Evolutionary conservation across 257 asterid genomes (phyloP).

Genomic region (Solanum tacnaense): DNA sequence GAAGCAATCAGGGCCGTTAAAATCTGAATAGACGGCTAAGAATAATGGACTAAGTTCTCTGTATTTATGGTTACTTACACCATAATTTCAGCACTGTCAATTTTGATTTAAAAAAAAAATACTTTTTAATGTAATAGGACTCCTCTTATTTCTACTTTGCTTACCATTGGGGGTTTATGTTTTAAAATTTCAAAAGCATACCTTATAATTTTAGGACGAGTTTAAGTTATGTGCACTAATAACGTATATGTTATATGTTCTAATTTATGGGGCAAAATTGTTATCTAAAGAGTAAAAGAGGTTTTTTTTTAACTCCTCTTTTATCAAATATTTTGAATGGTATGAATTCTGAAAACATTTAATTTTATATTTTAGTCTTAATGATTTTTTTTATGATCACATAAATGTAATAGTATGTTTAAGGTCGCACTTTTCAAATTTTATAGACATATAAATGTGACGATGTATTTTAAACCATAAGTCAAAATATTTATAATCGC

Average conservation of each 20-base stretch:
- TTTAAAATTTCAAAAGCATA: neutral
- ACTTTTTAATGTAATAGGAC: too few species aligned
- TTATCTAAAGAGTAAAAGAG: too few species aligned
- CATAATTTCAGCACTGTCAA: constrained; percentile 8
- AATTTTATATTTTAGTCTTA: neutral
- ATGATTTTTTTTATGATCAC: neutral
- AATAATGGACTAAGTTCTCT: constrained; percentile 24
- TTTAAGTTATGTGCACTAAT: neutral
- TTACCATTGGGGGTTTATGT: neutral
- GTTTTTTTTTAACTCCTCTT: neutral
- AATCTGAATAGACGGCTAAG: constrained; percentile 7
- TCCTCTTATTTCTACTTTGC: neutral
- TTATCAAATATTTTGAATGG: neutral
- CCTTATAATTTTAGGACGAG: neutral
- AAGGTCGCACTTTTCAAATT: neutral
- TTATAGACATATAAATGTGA: neutral
- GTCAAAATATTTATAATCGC: neutral
- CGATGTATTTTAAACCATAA: neutral
- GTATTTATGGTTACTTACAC: constrained; percentile 24
- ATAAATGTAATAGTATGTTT: neutral
- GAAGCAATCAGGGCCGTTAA: constrained; percentile 8
- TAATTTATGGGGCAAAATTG: too few species aligned
- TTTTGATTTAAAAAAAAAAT: neutral
- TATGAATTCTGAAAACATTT: neutral
- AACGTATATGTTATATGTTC: neutral